phyloP scores from a whole-genome alignment of 2,329 filamentous ascomycete genomes.

The Xylaria polymorpha region DNA sequence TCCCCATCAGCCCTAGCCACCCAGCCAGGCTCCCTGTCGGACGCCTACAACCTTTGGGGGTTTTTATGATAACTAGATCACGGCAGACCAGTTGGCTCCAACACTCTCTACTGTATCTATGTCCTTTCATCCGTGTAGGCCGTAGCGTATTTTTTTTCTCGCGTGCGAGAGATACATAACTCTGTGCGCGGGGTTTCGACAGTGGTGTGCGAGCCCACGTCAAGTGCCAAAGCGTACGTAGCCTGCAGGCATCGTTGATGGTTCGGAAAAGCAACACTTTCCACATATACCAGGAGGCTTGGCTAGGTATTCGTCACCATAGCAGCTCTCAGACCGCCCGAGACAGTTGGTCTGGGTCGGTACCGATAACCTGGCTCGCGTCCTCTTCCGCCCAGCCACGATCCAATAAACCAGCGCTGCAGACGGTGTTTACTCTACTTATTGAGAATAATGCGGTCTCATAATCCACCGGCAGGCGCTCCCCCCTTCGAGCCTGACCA shows the following conservation, averaged over 20 bases:
- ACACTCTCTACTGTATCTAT: constrained; percentile 5
- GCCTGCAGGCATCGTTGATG: constrained; percentile 28
- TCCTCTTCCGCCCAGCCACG: constrained; percentile 10
- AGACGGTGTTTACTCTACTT: constrained; percentile 4
- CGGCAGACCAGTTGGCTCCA: constrained; percentile 1
- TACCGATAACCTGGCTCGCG: constrained; percentile 12
- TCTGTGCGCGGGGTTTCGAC: constrained; percentile 4
- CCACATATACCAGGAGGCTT: constrained; percentile 28
- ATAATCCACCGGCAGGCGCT: constrained; percentile 43
- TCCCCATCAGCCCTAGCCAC: constrained; percentile 28
- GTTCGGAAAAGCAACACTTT: constrained; percentile 34
- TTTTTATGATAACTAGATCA: constrained; percentile 13
- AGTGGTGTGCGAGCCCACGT: constrained; percentile 21
- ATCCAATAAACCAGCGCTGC: constrained; percentile 10
- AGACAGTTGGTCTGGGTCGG: constrained; percentile 22
- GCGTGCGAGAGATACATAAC: background rate
- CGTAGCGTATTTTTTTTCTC: background rate
- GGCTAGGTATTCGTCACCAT: constrained; percentile 22
- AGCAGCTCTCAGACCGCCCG: constrained; percentile 22
- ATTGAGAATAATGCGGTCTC: constrained; percentile 35
- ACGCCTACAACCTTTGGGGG: constrained; percentile 5
- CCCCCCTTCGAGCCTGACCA: constrained; percentile 42
- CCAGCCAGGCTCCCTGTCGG: constrained; percentile 24
- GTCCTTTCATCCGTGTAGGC: background rate
- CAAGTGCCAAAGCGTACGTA: constrained; percentile 25